Base-by-base conservation (phyloP, 2,329 filamentous ascomycete genomes). In the Pseudofabraea citricarpa region DNA sequence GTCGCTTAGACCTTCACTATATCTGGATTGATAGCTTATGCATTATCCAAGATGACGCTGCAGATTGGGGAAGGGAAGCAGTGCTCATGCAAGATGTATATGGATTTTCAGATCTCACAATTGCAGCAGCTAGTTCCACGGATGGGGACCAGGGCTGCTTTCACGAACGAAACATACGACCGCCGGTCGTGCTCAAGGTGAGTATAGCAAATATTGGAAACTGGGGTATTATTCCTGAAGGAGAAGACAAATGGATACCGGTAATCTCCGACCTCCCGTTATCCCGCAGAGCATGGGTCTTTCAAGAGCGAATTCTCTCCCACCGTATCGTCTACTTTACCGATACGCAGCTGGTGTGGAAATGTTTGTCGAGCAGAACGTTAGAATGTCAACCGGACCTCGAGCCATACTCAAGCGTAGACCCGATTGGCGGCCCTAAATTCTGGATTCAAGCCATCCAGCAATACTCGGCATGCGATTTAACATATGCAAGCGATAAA, bases 21-120 rank as follows among this genome's bases (percentile, higher is more conserved):
- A n/a, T 42, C 9, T 42, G 40, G 29, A 42, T 42, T 12, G 27
- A 42, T 23, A 16, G 27, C 15, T 19, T 42, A 20, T 42, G 40
- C 20, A 42, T 42, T 10, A 23, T 42, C 12, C 40, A 36, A 42
- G 40, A 42, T 26, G n/a, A 35, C n/a, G 20, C 27, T 10, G 27
- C 35, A 23, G 40, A 36, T 19, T 42, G 40, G 40, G 27, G 19
- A 20, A 20, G 15, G 13, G n/a, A 42, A 19, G 27, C n/a, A 8
- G 10, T 18, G 5, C 13, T 6, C 5, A 40, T 40, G 38, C 27
- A n/a, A 3, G 10, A 29, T 10, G 26, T 29, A n/a, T 29, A 29
- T 29, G 26, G 26, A 2, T 10, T 10, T 4, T 29, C 26, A 3
- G n/a, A n/a, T n/a, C n/a, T 29, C 3, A 29, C 10, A 9, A 29